These are phyloP conservation scores for Globisporangium middletonii DNA, from an alignment of 352 stramenopile genomes.

Conservation along the genomic window DNA sequence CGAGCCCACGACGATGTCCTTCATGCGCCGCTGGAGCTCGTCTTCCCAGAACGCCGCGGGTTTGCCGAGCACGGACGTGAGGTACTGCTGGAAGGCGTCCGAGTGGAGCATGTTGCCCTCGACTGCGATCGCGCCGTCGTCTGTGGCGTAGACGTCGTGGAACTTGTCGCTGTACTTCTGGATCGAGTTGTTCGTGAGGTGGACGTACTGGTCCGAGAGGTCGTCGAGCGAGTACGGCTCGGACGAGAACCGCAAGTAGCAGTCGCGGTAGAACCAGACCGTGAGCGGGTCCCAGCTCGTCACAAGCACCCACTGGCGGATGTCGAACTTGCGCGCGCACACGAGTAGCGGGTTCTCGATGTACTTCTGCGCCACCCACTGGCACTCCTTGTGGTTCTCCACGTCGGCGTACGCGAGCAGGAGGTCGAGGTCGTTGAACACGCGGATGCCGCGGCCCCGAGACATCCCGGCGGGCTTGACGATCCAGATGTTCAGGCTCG, in stretches of 20 bases:
- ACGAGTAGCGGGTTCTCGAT: slow-evolving; percentile 85
- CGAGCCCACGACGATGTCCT: slow-evolving; percentile 78
- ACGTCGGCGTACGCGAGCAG: slow-evolving; percentile 83
- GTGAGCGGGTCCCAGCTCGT: slow-evolving; percentile 92
- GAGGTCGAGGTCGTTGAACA: slow-evolving; percentile 80
- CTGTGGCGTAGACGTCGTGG: slow-evolving; percentile 61
- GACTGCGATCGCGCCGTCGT: slow-evolving; percentile 51
- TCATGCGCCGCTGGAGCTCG: slow-evolving; percentile 76
- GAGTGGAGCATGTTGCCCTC: slow-evolving; percentile 77
- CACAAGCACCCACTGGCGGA: slow-evolving; percentile 91
- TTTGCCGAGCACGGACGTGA: slow-evolving; percentile 22
- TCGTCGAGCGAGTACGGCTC: slow-evolving; percentile 80
- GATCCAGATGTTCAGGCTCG: slow-evolving; percentile 89
- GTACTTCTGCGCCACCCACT: slow-evolving; percentile 88
- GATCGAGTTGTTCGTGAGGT: slow-evolving; percentile 94
- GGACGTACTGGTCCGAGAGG: slow-evolving; percentile 85
- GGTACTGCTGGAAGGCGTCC: slow-evolving; percentile 65
- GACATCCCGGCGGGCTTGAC: slow-evolving; percentile 89
- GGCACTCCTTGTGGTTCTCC: slow-evolving; percentile 82
- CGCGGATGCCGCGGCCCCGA: slow-evolving; percentile 80
- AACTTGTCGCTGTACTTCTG: slow-evolving; percentile 91
- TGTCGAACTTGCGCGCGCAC: slow-evolving; percentile 90
- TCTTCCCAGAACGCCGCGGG: slow-evolving; percentile 29
- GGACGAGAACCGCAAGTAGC: slow-evolving; percentile 89
- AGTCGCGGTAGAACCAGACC: slow-evolving; percentile 91